Evolutionary conservation across 2,329 filamentous ascomycete species (phyloP).

Genomic region (Pseudogymnoascus sp.): DNA sequence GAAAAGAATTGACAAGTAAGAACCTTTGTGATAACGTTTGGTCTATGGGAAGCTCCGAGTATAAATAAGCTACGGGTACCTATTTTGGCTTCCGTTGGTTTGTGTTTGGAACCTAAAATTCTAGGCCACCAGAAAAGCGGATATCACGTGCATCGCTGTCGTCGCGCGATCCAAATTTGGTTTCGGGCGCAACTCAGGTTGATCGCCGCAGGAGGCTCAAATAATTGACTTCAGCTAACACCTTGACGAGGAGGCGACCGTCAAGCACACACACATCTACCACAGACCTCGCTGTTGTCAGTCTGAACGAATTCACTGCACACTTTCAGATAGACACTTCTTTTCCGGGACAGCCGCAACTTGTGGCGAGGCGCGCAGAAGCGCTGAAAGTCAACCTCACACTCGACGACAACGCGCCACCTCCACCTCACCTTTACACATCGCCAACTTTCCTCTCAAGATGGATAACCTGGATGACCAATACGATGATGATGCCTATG

Average conservation of each 20-base stretch:
- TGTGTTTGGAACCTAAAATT: background rate
- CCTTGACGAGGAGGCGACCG: slow-evolving; percentile 3
- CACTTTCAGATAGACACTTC: background rate
- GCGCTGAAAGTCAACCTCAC: slow-evolving; percentile 1
- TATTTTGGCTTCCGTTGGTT: background rate
- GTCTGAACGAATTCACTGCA: background rate
- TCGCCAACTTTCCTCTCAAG: slow-evolving; percentile 12
- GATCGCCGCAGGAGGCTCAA: slow-evolving; percentile 4
- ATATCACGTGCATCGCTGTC: background rate
- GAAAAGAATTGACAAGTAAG: background rate
- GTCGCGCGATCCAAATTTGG: background rate
- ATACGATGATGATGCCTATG: slow-evolving; percentile 55
- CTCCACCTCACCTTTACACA: background rate
- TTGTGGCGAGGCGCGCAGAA: slow-evolving; percentile 9
- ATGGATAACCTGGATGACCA: slow-evolving; percentile 30
- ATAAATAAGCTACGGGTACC: background rate
- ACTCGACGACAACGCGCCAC: slow-evolving; percentile 9
- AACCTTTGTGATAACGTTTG: background rate
- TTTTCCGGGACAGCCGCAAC: slow-evolving; percentile 3
- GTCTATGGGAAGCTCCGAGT: background rate
- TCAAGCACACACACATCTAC: background rate
- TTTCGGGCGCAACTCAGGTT: background rate
- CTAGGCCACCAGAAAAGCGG: background rate
- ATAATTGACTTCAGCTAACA: background rate
- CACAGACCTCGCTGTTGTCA: background rate